phyloP scores from a whole-genome alignment of 768 basidiomycete species.

The Leccinum arenicola region DNA sequence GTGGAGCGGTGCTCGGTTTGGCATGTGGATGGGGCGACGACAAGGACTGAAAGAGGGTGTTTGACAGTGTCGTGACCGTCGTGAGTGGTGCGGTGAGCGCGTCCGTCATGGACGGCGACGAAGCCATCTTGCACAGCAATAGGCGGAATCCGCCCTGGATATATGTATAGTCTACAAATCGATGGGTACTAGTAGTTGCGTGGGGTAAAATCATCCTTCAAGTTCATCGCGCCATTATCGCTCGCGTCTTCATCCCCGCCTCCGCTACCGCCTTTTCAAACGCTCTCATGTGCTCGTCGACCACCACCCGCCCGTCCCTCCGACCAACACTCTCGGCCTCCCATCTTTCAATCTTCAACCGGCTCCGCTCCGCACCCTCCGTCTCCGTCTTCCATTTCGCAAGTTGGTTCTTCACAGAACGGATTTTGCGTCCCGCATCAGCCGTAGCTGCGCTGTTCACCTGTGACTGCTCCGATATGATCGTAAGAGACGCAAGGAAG shows the following conservation, averaged over 20 bases:
- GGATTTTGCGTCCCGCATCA: slow-evolving; percentile 83
- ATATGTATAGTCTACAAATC: slow-evolving; percentile 18
- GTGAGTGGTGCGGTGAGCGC: slow-evolving; percentile 61
- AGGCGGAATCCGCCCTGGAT: background rate
- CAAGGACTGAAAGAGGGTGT: slow-evolving; percentile 68
- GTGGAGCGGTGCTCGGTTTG: slow-evolving; percentile 34
- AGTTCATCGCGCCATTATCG: slow-evolving; percentile 70
- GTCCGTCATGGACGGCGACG: slow-evolving; percentile 47
- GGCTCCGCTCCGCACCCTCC: slow-evolving; percentile 82
- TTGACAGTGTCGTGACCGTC: slow-evolving; percentile 60
- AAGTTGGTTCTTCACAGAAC: slow-evolving; percentile 80
- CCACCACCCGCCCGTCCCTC: slow-evolving; percentile 63
- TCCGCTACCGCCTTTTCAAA: slow-evolving; percentile 73
- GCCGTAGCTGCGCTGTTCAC: slow-evolving; percentile 83
- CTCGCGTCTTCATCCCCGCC: slow-evolving; percentile 72
- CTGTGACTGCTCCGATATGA: slow-evolving; percentile 85
- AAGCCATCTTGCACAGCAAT: slow-evolving; percentile 5
- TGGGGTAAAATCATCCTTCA: slow-evolving; percentile 19
- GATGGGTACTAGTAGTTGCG: slow-evolving; percentile 14
- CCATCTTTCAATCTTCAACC: slow-evolving; percentile 75
- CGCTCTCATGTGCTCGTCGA: slow-evolving; percentile 74
- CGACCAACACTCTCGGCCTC: slow-evolving; percentile 51
- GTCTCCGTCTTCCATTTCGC: slow-evolving; percentile 79
- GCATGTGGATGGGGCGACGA: slow-evolving; percentile 53
- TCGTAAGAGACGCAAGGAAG: slow-evolving; percentile 69